Base-by-base conservation (phyloP, 305 asterid species). In the Solanum chacoense region DNA sequence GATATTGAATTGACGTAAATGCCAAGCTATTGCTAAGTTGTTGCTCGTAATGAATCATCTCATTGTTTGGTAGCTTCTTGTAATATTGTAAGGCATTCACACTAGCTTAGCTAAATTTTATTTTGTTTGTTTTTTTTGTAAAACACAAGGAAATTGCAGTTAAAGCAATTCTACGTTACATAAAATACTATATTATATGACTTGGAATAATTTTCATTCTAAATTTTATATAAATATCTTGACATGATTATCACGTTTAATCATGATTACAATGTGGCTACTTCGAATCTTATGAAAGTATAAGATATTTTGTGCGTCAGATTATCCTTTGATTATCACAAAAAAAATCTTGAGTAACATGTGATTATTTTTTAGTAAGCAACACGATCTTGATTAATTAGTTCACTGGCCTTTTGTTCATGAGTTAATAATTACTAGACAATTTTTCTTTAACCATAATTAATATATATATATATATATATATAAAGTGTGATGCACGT, bases 251-350 rank as follows among this genome's bases (percentile, higher is more conserved):
- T 71, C 36, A 24, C 59, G 59, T 42, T 2, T 13, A 42, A 42
- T 42, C 59, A 42, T 5, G 59, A 5, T 13, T 13, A 42, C 20
- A 42, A 42, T 42, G 13, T 42, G 3, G 9, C n/a, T 59, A 18
- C 0, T 59, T 50, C 13, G n/a, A 65, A 65, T n/a, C 1, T 2
- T n/a, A 4, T 0, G 12, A 8, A 24, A 65, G 12, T 0, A 24
- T n/a, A 5, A 65, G 4, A 67, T 67, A 2, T 0, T 65, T 67
- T 24, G 7, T 11, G 2, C 3, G 1, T 29, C 2, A 29, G 5
- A 29, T 2, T 29, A 1, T 7, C 22, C 5, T 28, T 69, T 1
- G 11, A 71, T 28, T 12, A 13, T 28, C 7, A 74, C 1, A 3
- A 73, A 3, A 4, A 32, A 11, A 4, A 16, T 73, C 28, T 32